Evolutionary conservation across 305 asterid species (phyloP), one percentile per base, ranked within the genome.

Genomic region (Fraxinus xanthoxyloides): DNA sequence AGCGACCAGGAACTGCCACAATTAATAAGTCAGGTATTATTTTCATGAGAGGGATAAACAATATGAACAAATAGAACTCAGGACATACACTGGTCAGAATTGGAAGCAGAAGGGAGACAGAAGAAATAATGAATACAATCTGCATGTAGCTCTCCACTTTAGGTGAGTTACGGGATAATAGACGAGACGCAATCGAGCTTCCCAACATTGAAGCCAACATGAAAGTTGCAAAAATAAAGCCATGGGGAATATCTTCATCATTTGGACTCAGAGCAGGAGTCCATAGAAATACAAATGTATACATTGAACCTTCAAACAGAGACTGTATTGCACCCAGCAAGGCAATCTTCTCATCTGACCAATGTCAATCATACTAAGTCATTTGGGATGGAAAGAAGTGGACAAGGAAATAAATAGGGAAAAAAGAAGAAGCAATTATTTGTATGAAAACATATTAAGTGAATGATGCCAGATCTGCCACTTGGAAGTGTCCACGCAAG

Each of bases 181-280:
- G 90, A 23, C 98, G 98, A 83, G 99, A 84, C 43, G 99, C 99
- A 12, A 95, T 61, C 19, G 99, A 94, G 89, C 99, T 95, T 85
- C 99, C 99, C 87, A 95, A 86, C 99, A 95, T 95, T 78, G 99
- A 95, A 76, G 95, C 95, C 90, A 95, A 81, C 99, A 95, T 95
- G 87, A 94, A 95, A 81, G 97, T 95, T 19, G 99, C 97, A 85
- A 95, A 95, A 77, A 95, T 92, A 81, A 95, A 92, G 77, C 99
- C 99, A 79, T 95, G 99, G 84, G 99, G 99, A 83, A 95, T 95
- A 0, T 93, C 98, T 88, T 95, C 99, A 48, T 92, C 94, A 77
- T 94, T 95, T 78, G 99, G 98, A 87, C 99, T 95, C 82, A 95
- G 88, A 59, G 99, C 98, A 78, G 99, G 99, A 23, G 99, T 95